Evolutionary conservation across 1,284 basidiomycete species (phyloP).

Genomic region (Cutaneotrichosporon dermatis): DNA sequence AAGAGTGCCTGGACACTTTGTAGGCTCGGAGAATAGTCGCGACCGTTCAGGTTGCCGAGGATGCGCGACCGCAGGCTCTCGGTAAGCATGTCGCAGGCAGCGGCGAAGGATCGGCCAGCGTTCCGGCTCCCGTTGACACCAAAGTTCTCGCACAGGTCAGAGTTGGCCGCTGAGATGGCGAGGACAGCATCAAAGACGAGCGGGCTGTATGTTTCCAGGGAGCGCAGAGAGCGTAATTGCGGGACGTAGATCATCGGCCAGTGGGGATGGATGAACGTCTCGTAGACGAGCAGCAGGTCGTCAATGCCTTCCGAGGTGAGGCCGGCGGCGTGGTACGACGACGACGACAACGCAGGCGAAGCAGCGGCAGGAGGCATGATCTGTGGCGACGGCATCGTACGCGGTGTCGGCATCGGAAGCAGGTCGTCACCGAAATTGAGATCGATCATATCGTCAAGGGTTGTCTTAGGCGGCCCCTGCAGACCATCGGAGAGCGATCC

Average conservation of each 20-base stretch:
- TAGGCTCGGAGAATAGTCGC: conserved; percentile 5
- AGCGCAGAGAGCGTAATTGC: conserved; percentile 7
- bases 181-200: conserved; percentile 19
- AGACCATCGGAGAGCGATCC: neutral
- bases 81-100: conserved; percentile 11
- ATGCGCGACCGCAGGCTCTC: conserved; percentile 17
- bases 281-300: conserved; percentile 18
- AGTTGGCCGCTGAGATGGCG: conserved; percentile 17
- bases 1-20: conserved; percentile 15
- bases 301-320: conserved; percentile 12
- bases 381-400: neutral
- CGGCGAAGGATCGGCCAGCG: conserved; percentile 4
- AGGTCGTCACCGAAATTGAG: neutral
- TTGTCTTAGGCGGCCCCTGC: neutral
- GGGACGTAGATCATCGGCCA: conserved; percentile 21
- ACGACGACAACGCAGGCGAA: neutral
- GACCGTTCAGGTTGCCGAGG: conserved; percentile 2
- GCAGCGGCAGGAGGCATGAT: neutral
- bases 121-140: conserved; percentile 1
- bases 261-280: conserved; percentile 21
- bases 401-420: neutral
- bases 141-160: conserved; percentile 4
- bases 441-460: neutral
- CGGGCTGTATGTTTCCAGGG: conserved; percentile 14
- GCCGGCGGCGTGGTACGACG: conserved; percentile 8